These are phyloP conservation scores for Pseudocercospora pini-densiflorae DNA, from an alignment of 2,329 filamentous ascomycete species.

Conservation along the genomic window DNA sequence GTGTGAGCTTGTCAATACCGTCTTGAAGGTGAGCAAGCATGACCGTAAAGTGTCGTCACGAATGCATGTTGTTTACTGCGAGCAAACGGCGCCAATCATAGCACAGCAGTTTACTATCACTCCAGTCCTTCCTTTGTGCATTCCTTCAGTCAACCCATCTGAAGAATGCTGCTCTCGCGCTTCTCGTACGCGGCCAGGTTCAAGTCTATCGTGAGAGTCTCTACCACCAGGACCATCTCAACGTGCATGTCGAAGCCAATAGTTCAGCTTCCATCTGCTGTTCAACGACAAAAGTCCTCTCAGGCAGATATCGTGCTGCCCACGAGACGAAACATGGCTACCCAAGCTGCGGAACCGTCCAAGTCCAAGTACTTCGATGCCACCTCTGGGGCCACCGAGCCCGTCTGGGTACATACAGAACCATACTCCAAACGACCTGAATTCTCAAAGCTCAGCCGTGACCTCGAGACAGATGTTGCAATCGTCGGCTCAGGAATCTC, in stretches of 20 bases:
- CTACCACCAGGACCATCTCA: not conserved
- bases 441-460: conserved; percentile 49
- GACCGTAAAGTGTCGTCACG: no score
- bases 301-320: conserved; percentile 8
- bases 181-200: no score
- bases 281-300: conserved; percentile 12
- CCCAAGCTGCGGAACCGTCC: conserved; percentile 16
- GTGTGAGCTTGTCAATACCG: no score
- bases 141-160: no score
- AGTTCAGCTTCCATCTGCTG: not conserved
- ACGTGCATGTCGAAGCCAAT: conserved; percentile 11
- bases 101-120: no score
- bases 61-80: no score
- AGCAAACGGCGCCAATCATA: no score
- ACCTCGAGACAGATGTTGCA: conserved; percentile 55
- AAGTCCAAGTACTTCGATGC: conserved; percentile 42
- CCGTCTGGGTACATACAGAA: conserved; percentile 59
- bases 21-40: no score
- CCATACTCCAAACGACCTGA: conserved; percentile 51
- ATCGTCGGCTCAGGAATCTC: conserved; percentile 60
- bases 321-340: conserved; percentile 22
- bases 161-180: no score
- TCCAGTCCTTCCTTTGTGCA: no score
- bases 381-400: conserved; percentile 56
- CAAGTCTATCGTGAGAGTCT: not conserved